Conservation (phyloP, 192 early-diverging fungal genomes). For the Allomyces macrogynus region DNA sequence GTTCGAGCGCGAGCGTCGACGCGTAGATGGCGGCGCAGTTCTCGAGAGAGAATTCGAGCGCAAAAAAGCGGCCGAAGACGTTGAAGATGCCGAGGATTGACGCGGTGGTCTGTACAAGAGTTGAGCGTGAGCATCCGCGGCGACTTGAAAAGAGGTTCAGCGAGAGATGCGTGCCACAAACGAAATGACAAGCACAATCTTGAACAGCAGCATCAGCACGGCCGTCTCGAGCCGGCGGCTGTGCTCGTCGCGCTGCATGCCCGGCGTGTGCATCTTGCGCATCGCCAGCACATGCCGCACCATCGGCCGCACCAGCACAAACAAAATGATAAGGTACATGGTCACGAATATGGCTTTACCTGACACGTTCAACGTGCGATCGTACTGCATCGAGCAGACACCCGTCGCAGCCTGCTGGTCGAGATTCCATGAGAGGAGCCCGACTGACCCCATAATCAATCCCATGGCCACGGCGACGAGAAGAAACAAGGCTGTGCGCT, state of each 20-base stretch:
- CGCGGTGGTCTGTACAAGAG: not conserved
- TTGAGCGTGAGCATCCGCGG: not conserved
- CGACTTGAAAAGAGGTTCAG: not conserved
- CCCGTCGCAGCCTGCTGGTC: not conserved
- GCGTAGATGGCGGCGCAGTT: not conserved
- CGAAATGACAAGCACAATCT: not conserved
- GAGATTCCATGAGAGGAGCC: not conserved
- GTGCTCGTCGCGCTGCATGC: not conserved
- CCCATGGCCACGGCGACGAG: not conserved
- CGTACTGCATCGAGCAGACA: not conserved
- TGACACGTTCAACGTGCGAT: not conserved
- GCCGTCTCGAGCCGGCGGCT: not conserved
- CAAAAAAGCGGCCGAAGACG: not conserved
- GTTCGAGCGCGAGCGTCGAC: not conserved
- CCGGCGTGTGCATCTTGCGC: not conserved
- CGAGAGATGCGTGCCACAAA: not conserved
- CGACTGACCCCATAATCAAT: not conserved
- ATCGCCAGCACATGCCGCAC: not conserved
- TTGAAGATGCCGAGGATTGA: not conserved
- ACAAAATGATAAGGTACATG: not conserved
- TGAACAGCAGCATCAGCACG: not conserved
- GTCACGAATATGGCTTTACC: not conserved
- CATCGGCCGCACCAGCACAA: not conserved
- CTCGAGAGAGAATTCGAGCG: not conserved
- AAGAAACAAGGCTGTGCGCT: not conserved